Evolutionary conservation across 768 basidiomycete genomes (phyloP).

Genomic region (Dentipellis fragilis): DNA sequence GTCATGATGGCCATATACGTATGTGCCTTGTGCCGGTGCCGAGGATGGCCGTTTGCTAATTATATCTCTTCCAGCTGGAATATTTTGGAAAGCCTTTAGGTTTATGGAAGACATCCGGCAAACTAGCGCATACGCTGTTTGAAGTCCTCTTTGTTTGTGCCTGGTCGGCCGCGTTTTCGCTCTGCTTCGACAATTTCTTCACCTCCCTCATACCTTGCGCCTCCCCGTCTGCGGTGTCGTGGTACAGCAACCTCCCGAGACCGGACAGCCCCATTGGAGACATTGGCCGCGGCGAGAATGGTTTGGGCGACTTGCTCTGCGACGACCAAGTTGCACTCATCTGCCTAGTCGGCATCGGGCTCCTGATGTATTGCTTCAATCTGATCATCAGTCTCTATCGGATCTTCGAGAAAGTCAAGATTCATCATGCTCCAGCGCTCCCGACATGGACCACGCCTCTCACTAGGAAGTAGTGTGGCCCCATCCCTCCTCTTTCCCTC

Average conservation of each 20-base stretch:
- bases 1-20: slow-evolving; percentile 84
- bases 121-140: slow-evolving; percentile 76
- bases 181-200: slow-evolving; percentile 88
- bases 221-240: slow-evolving; percentile 43
- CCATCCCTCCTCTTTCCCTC: background rate
- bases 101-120: slow-evolving; percentile 83
- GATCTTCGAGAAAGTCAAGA: slow-evolving; percentile 86
- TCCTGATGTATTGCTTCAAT: slow-evolving; percentile 75
- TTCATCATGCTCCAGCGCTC: slow-evolving; percentile 27
- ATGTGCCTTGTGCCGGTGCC: slow-evolving; percentile 20
- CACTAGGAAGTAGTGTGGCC: background rate
- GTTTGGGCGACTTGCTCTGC: slow-evolving; percentile 53
- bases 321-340: slow-evolving; percentile 70
- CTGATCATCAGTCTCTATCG: slow-evolving; percentile 78
- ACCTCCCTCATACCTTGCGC: slow-evolving; percentile 78
- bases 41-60: slow-evolving; percentile 11
- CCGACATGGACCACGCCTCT: background rate
- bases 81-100: slow-evolving; percentile 89
- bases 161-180: slow-evolving; percentile 86
- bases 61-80: slow-evolving; percentile 49
- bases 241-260: slow-evolving; percentile 66
- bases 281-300: slow-evolving; percentile 32
- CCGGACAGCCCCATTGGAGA: slow-evolving; percentile 29
- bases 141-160: slow-evolving; percentile 88
- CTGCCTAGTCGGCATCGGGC: slow-evolving; percentile 64